Base-by-base conservation (phyloP, 352 stramenopile genomes). In the Phytophthora citrophthora region DNA sequence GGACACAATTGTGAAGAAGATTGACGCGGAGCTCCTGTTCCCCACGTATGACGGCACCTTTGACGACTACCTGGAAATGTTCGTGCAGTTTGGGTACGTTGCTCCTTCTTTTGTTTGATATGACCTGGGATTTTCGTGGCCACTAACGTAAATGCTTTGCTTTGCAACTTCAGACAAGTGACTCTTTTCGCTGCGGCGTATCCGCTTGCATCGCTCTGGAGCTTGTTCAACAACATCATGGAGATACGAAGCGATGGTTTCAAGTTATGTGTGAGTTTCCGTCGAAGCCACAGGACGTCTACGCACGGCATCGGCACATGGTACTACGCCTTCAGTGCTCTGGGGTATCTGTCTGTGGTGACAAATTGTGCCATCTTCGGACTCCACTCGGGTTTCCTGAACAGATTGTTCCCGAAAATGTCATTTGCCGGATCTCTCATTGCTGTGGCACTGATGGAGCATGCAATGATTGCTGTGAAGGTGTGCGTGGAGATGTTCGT, bases 351-450 rank as follows among this genome's bases (percentile, higher is more conserved):
- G 38, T 95, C 91, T 13, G 93, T 98, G 34, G 74, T 98, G 60
- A 98, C 95, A 1, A 99, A 99, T 78, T 97, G 91, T 69, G 85
- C 94, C 24, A 90, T 98, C 51, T 97, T 98, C 70, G 91, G 91
- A 0, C 88, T 98, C 56, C 91, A 97, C 47, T 96, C 83, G 18
- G 86, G 87, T n/a, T 71, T 95, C 34, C 70, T 95, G 41, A 77
- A 89, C 64, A 77, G 72, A 32, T 43, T 95, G 0, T 91, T 90
- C 46, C 85, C 87, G 2, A 75, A 71, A 8, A 76, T 93, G 44
- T 88, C 82, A 10, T 84, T 84, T 34, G 83, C 72, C 5, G 80
- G 69, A 2, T 79, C 82, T 11, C 56, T 95, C 7, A 62, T 94
- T 6, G 72, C 66, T 2, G 66, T 94, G 4, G 76, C 46, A 5